Percentiles rank a stretch among this genome's conserved stretches.
phyloP scores from a whole-genome alignment of 345 rosid genomes.

The Corymbia maculata region DNA sequence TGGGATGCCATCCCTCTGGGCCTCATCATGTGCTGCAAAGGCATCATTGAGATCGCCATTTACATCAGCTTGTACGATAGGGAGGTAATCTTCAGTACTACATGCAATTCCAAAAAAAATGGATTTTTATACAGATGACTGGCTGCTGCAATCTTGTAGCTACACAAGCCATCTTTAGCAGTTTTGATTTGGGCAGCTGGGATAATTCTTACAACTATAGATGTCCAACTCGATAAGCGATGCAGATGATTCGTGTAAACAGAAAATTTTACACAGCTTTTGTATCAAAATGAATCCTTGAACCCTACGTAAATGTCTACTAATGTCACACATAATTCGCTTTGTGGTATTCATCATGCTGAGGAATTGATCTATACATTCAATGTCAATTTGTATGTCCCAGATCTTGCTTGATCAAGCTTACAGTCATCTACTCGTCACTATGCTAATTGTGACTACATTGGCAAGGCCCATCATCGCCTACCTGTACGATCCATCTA shows the following conservation, averaged over 20 bases:
- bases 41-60: constrained; percentile 14
- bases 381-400: background rate
- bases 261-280: background rate
- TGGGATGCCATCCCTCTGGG: constrained; percentile 21
- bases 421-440: background rate
- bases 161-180: background rate
- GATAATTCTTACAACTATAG: background rate
- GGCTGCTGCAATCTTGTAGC: background rate
- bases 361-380: background rate
- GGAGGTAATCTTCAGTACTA: constrained; percentile 3
- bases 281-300: background rate
- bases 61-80: background rate
- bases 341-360: background rate
- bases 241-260: background rate
- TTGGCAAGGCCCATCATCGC: constrained; percentile 3
- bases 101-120: background rate
- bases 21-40: constrained; percentile 24
- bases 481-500: constrained; percentile 22
- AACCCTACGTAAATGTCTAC: background rate
- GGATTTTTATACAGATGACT: background rate
- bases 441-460: constrained; percentile 4
- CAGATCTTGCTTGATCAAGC: too few species aligned
- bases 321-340: background rate
- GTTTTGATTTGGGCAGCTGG: background rate
- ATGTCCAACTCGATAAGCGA: background rate